A percentile compares a stretch with the other conserved stretches of the same genome.
Evolutionary conservation across 2,329 filamentous ascomycete genomes (phyloP).

Genomic region (Fusarium abutilonis): DNA sequence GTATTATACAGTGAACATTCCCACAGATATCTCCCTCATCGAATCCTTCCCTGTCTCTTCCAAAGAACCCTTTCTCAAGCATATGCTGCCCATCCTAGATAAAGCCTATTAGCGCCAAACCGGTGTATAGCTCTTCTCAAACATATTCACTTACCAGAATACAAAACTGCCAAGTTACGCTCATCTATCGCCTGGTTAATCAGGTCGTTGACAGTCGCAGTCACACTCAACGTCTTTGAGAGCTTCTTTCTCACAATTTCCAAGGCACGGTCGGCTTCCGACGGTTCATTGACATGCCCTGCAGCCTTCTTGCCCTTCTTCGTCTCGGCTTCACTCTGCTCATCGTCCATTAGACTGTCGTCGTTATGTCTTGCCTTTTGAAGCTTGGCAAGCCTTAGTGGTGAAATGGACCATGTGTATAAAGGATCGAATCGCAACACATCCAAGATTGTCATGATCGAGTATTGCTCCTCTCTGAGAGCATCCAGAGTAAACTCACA

Average conservation of each 20-base stretch:
- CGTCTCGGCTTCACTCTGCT: conserved; percentile 54
- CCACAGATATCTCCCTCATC: not conserved
- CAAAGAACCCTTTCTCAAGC: not conserved
- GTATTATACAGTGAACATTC: not conserved
- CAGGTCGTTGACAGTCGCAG: conserved; percentile 94
- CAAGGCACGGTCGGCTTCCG: conserved; percentile 89
- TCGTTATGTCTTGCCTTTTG: conserved; percentile 68
- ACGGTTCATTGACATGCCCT: conserved; percentile 63
- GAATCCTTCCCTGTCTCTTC: not conserved
- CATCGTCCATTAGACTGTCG: conserved; percentile 52
- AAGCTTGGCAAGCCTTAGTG: conserved; percentile 70
- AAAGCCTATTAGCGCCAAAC: not conserved
- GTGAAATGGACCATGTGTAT: conserved; percentile 93
- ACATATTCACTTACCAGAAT: conserved; percentile 71
- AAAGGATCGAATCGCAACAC: conserved; percentile 97
- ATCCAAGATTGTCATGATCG: conserved; percentile 98
- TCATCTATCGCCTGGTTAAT: conserved; percentile 97
- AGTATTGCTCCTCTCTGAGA: conserved; percentile 92
- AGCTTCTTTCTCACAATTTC: conserved; percentile 96
- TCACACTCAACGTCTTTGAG: conserved; percentile 90
- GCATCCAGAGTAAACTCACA: conserved; percentile 98
- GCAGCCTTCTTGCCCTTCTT: conserved; percentile 51
- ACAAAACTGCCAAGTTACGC: conserved; percentile 88
- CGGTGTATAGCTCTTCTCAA: conserved; percentile 34
- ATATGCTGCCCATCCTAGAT: not conserved